Base-by-base conservation (phyloP, 176 grass and related monocot genomes). In the Tillandsia leiboldiana region DNA sequence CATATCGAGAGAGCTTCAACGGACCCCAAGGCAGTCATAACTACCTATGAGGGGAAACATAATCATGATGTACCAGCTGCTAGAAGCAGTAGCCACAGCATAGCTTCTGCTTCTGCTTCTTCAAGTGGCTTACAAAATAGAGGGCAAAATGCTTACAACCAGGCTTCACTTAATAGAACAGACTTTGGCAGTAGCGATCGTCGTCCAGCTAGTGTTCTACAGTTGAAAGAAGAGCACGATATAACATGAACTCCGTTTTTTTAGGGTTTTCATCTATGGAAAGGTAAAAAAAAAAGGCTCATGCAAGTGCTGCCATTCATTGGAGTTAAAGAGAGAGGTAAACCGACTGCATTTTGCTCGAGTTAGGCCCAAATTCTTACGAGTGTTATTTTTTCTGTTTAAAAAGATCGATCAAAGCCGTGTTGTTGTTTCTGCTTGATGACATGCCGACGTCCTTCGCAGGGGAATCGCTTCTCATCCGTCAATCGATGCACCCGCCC, bases 21-120 rank as follows among this genome's bases (percentile, higher is more conserved):
- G 8, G 73, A 76, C 15, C 51, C 27, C 50, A 68, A 17, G 11
- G 64, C 51, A 20, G 73, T 76, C 14, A 58, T 76, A 24, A 76
- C 73, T 20, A 76, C 73, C 53, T 76, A 76, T 7, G 73, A 76
- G 50, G 73, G 73, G n/a, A 76, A 56, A 53, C 73, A 76, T 13
- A 76, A 76, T 10, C 73, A 76, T 76, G 64, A 68, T 57, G 28
- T 67, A 11, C 73, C 73, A 10, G 22, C 27, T 56, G 51, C 73
- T 14, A 76, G 63, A 17, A 76, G 52, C 14, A 76, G 73, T 51
- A 68, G n/a, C 51, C 64, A 68, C 48, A 68, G 48, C 51, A 76
- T 10, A 3, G 64, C 64, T 15, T 15, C 4, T 3, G 14, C 51
- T 48, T 10, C 23, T 53, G n/a, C 11, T n/a, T 11, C 73, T 67